Base-by-base conservation (phyloP, 1,139 yeast genomes). In the Candida sp. region DNA sequence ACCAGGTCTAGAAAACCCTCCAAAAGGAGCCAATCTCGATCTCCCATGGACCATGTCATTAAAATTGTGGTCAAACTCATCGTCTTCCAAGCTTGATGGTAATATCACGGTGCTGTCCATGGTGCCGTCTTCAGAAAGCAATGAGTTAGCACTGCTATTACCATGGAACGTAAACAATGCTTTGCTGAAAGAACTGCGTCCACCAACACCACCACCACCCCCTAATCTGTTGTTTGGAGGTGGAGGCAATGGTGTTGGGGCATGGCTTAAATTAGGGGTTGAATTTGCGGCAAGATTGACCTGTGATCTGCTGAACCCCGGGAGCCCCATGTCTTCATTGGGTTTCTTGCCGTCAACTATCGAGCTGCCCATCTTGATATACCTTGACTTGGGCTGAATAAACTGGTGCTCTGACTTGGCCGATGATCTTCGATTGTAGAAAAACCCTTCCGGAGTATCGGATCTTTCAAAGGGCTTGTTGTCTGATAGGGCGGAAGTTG, bases 1-100 rank as follows among this genome's bases (percentile, higher is more conserved):
- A 60, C 78, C 79, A 1, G 85, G 83, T 50, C 76, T 80, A 1
- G 93, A 86, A 59, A 83, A 86, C 2, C 94, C 94, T 7, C 94
- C 94, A 67, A 78, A 88, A n/a, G 90, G 89, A 0, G 93, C 88
- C 41, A 87, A 62, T 49, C 64, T 69, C 17, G 59, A 48, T 47
- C 50, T 71, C 62, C 70, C 75, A 46, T 72, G 69, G 7, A 65
- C 62, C 58, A 73, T 61, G 44, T 71, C 70, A 52, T 66, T 61
- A 56, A 66, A 67, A 49, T 63, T 65, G 39, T 61, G 58, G 45
- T 59, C 66, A 61, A 62, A 60, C 42, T 58, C 66, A 48, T 58
- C 58, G 48, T 59, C 58, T 38, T 63, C 69, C 42, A 50, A 48
- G 25, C 55, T 44, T 5, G 57, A 47, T 4, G 54, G 52, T 17